Conservation (phyloP, 148 eudicot species). For the Rhododendron ferrugineum region DNA sequence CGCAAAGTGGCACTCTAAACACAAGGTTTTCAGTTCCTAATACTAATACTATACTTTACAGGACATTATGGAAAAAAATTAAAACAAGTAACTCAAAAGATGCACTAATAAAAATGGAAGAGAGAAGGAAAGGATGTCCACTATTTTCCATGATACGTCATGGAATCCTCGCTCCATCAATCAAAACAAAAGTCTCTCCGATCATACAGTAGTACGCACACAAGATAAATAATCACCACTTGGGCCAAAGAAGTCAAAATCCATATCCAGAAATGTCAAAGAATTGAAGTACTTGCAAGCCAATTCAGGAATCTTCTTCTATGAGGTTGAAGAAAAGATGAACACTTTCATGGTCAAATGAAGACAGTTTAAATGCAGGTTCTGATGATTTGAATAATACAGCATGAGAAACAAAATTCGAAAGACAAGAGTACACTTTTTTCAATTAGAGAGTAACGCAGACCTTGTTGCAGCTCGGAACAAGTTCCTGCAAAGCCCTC, state of each 20-base stretch:
- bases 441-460: background rate
- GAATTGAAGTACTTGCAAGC: background rate
- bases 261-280: background rate
- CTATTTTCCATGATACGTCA: background rate
- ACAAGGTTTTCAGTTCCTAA: background rate
- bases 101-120: background rate
- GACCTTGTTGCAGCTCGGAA: conserved; percentile 56
- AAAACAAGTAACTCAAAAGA: background rate
- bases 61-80: background rate
- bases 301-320: background rate
- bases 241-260: background rate
- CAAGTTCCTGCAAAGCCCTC: conserved; percentile 59
- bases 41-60: background rate
- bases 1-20: background rate
- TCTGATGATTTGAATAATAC: background rate
- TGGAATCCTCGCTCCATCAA: background rate
- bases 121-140: background rate
- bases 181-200: background rate
- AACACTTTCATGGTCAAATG: background rate
- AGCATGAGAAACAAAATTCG: background rate
- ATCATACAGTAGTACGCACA: background rate
- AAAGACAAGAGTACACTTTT: background rate
- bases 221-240: background rate
- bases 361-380: conserved; percentile 5
- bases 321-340: conserved; percentile 4